These are phyloP conservation scores for Erythrobasidium yunnanense DNA, from an alignment of 768 basidiomycete genomes.

Conservation along the genomic window DNA sequence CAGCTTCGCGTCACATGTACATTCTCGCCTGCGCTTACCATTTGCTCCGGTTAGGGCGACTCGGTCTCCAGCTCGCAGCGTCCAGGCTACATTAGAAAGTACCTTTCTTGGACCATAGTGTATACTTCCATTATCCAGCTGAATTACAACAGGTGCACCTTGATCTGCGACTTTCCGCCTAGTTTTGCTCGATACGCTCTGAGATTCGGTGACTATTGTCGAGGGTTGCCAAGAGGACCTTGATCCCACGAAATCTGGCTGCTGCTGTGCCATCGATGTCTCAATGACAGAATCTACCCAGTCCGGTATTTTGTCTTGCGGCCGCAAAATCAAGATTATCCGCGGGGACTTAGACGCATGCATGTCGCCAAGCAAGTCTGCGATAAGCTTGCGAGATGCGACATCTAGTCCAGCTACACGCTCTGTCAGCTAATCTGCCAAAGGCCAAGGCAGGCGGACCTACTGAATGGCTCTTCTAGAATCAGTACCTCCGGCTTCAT, in stretches of 20 bases:
- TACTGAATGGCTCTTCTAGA: slow-evolving; percentile 85
- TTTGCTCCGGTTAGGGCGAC: slow-evolving; percentile 88
- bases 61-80: slow-evolving; percentile 64
- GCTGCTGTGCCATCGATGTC: not conserved
- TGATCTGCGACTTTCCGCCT: not conserved
- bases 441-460: slow-evolving; percentile 37
- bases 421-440: not conserved
- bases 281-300: slow-evolving; percentile 60
- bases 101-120: slow-evolving; percentile 51
- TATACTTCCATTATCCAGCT: slow-evolving; percentile 59
- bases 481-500: slow-evolving; percentile 61
- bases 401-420: slow-evolving; percentile 66
- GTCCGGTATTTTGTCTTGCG: slow-evolving; percentile 60
- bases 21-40: slow-evolving; percentile 49
- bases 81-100: slow-evolving; percentile 66
- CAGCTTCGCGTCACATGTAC: not conserved
- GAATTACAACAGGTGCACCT: slow-evolving; percentile 46
- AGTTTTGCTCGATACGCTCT: not conserved
- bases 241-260: slow-evolving; percentile 34
- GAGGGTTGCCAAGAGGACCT: slow-evolving; percentile 24
- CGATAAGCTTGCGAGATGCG: slow-evolving; percentile 50
- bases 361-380: slow-evolving; percentile 51
- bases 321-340: slow-evolving; percentile 56
- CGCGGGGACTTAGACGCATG: slow-evolving; percentile 50
- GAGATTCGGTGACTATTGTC: not conserved